Conservation (phyloP, 2,329 filamentous ascomycete genomes). For the Calonectria multiphialidica region DNA sequence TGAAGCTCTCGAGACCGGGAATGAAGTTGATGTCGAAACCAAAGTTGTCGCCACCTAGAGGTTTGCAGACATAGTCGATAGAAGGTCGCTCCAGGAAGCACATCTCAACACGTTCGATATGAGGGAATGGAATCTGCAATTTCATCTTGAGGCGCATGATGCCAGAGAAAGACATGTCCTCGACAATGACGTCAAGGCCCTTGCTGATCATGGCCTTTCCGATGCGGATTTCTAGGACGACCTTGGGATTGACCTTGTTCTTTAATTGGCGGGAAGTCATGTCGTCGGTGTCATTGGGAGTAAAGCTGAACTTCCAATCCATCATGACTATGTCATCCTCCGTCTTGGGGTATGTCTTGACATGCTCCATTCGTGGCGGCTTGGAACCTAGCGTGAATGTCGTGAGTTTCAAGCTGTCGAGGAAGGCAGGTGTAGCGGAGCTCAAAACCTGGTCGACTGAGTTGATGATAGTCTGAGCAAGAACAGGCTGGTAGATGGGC, state of each 20-base stretch:
- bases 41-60: slow-evolving; percentile 92
- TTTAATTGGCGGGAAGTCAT: slow-evolving; percentile 91
- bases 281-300: slow-evolving; percentile 92
- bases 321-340: slow-evolving; percentile 97
- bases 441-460: slow-evolving; percentile 97
- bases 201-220: slow-evolving; percentile 98
- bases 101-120: slow-evolving; percentile 94
- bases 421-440: slow-evolving; percentile 88
- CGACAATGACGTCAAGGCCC: slow-evolving; percentile 95
- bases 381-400: slow-evolving; percentile 95
- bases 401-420: slow-evolving; percentile 94
- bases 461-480: slow-evolving; percentile 91
- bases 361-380: slow-evolving; percentile 94
- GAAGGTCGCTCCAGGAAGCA: slow-evolving; percentile 90
- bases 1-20: slow-evolving; percentile 92
- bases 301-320: slow-evolving; percentile 99
- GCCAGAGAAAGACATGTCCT: slow-evolving; percentile 96
- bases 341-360: slow-evolving; percentile 96
- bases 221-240: slow-evolving; percentile 93
- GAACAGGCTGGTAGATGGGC: slow-evolving; percentile 96
- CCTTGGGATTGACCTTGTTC: slow-evolving; percentile 97
- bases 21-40: slow-evolving; percentile 99
- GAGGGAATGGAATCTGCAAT: slow-evolving; percentile 94
- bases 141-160: slow-evolving; percentile 98
- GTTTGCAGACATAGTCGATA: slow-evolving; percentile 98